Percentiles rank a stretch among this genome's conserved stretches.
These are phyloP conservation scores for Camelina sativa DNA, from an alignment of 345 rosid genomes.

Conservation along the genomic window DNA sequence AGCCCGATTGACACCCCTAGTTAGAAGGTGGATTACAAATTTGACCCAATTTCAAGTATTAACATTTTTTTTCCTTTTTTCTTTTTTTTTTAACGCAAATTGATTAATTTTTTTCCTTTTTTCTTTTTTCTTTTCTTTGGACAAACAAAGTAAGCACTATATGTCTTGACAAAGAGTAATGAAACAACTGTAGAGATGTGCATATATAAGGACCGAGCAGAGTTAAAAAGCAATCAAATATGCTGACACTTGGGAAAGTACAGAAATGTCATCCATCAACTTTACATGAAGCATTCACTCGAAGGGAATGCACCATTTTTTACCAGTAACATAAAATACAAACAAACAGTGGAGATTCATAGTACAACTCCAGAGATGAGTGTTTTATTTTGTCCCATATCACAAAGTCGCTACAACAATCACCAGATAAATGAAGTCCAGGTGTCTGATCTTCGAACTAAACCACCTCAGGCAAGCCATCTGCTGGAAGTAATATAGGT, in stretches of 20 bases:
- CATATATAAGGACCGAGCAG: background rate
- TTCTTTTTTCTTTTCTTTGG: too few species aligned
- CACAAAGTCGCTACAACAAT: constrained; percentile 39
- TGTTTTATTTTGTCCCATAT: constrained; percentile 30
- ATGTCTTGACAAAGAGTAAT: background rate
- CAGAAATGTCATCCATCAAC: constrained; percentile 34
- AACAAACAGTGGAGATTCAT: constrained; percentile 28
- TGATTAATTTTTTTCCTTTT: too few species aligned
- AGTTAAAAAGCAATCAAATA: constrained; percentile 30
- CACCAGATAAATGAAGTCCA: constrained; percentile 43
- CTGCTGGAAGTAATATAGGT: constrained; percentile 40
- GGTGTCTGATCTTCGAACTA: constrained; percentile 45
- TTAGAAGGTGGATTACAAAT: too few species aligned
- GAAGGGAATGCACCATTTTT: constrained; percentile 40
- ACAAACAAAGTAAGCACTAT: too few species aligned
- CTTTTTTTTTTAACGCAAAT: too few species aligned
- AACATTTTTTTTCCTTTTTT: too few species aligned
- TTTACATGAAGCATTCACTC: constrained; percentile 47
- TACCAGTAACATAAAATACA: constrained; percentile 34
- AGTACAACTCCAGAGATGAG: constrained; percentile 39
- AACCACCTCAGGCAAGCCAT: constrained; percentile 85
- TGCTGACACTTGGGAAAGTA: constrained; percentile 23
- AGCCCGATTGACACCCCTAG: too few species aligned
- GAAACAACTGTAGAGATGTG: constrained; percentile 1
- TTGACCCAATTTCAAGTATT: too few species aligned